These are phyloP conservation scores for Cystobasidium sp. DNA, from an alignment of 1,284 basidiomycete genomes.

Conservation along the genomic window DNA sequence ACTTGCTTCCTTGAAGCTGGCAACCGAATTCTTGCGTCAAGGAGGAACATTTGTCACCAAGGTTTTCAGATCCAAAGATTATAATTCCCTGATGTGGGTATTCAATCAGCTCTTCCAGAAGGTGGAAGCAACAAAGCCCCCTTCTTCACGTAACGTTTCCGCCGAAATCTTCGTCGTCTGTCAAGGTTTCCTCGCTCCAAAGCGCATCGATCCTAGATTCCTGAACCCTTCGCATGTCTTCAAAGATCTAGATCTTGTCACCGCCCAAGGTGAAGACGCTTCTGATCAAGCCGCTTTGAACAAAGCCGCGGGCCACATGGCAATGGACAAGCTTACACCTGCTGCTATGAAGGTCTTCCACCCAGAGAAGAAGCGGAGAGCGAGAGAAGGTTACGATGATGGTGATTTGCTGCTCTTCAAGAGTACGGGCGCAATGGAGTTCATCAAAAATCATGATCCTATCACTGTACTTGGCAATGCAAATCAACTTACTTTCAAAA, in stretches of 20 bases:
- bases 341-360: constrained; percentile 79
- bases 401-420: constrained; percentile 92
- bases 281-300: constrained; percentile 41
- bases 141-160: constrained; percentile 97
- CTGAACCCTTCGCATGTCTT: constrained; percentile 97
- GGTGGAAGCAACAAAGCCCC: constrained; percentile 98
- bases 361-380: constrained; percentile 92
- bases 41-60: constrained; percentile 98
- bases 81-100: constrained; percentile 98
- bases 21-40: constrained; percentile 91
- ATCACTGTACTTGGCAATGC: constrained; percentile 78
- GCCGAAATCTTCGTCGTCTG: constrained; percentile 99
- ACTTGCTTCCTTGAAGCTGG: constrained; percentile 92
- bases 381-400: constrained; percentile 94
- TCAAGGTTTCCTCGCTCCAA: constrained; percentile 91
- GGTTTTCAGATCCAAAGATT: constrained; percentile 97
- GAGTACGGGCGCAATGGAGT: constrained; percentile 72
- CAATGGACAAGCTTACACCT: constrained; percentile 61
- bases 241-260: constrained; percentile 72
- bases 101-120: constrained; percentile 95
- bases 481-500: constrained; percentile 80
- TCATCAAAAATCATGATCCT: constrained; percentile 69
- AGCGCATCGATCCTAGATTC: constrained; percentile 96
- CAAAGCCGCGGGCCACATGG: constrained; percentile 39
- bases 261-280: constrained; percentile 39